Evolutionary conservation across 768 basidiomycete genomes (phyloP).

Genomic region (Calocera cornea): DNA sequence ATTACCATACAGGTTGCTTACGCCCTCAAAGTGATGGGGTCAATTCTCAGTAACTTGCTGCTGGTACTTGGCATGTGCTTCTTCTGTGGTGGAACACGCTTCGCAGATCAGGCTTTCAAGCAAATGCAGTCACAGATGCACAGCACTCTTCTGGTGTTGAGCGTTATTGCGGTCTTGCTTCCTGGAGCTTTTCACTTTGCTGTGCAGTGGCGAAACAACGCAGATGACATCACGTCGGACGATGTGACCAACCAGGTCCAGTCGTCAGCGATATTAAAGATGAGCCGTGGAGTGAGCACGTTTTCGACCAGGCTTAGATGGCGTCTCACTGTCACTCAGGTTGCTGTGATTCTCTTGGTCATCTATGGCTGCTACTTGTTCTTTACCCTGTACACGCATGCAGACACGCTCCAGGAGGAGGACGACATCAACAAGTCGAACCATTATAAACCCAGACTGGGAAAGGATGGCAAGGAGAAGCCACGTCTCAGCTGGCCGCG

Average conservation of each 20-base stretch:
- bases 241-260: constrained; percentile 25
- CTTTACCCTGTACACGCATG: constrained; percentile 68
- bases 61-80: constrained; percentile 84
- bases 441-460: no score
- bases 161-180: constrained; percentile 64
- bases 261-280: constrained; percentile 39
- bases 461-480: not conserved
- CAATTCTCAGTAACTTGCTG: constrained; percentile 60
- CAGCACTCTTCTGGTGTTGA: constrained; percentile 59
- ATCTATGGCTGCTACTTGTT: constrained; percentile 58
- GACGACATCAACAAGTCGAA: not conserved
- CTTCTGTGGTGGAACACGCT: constrained; percentile 67
- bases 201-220: constrained; percentile 20
- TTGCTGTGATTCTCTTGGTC: constrained; percentile 48
- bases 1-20: not conserved
- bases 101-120: constrained; percentile 71
- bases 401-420: constrained; percentile 38
- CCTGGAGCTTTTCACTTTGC: constrained; percentile 60
- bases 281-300: constrained; percentile 62
- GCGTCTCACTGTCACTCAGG: constrained; percentile 27
- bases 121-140: constrained; percentile 61
- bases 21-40: constrained; percentile 51
- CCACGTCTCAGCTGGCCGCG: not conserved
- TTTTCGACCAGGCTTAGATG: not conserved
- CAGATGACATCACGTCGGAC: constrained; percentile 8